These are phyloP conservation scores for Podaxis sp. DNA, from an alignment of 768 basidiomycete species.

Conservation along the genomic window DNA sequence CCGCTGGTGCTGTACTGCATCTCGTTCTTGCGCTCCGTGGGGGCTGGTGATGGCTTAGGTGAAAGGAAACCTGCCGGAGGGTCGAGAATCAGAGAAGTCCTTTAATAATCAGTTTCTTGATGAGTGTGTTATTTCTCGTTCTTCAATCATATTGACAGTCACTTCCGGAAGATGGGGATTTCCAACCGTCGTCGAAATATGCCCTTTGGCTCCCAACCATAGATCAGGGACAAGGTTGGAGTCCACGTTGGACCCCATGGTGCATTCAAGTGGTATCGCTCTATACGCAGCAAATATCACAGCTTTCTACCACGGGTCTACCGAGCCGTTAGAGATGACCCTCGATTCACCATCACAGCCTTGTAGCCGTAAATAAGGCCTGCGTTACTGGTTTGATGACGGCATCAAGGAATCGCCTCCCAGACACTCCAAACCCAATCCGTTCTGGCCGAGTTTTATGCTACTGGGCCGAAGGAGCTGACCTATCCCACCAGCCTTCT, in stretches of 20 bases:
- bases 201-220: background rate
- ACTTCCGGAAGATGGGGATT: background rate
- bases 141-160: constrained; percentile 8
- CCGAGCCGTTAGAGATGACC: too few species aligned
- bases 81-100: background rate
- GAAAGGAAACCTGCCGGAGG: background rate
- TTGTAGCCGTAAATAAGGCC: too few species aligned
- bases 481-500: too few species aligned
- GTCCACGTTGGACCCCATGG: background rate
- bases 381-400: too few species aligned
- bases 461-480: too few species aligned
- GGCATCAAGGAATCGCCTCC: too few species aligned
- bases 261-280: background rate
- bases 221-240: background rate
- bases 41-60: constrained; percentile 44
- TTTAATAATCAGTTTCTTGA: constrained; percentile 4
- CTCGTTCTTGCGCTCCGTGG: constrained; percentile 95
- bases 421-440: too few species aligned
- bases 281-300: background rate
- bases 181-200: background rate
- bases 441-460: too few species aligned
- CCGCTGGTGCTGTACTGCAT: constrained; percentile 86
- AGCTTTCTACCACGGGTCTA: background rate
- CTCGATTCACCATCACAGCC: too few species aligned
- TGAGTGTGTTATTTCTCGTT: constrained; percentile 12